Evolutionary conservation across 768 basidiomycete genomes (phyloP).

Genomic region (Leucocoprinus sp.): DNA sequence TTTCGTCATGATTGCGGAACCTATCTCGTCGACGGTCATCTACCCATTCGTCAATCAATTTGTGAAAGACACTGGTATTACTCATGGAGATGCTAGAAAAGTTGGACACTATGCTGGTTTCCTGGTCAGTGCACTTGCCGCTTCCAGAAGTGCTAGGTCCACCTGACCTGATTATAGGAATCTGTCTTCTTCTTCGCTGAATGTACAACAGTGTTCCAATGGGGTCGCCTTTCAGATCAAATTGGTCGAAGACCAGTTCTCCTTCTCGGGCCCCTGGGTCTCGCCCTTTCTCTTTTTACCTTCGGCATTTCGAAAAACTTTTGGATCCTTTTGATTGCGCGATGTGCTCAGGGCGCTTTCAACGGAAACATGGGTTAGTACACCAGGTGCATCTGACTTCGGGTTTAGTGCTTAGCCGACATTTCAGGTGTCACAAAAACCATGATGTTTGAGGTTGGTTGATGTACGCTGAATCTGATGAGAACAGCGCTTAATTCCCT

Average conservation of each 20-base stretch:
- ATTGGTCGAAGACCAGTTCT: constrained; percentile 28
- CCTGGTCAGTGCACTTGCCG: constrained; percentile 21
- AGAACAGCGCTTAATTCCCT: neutral
- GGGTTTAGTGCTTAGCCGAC: no score
- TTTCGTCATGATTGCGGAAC: constrained; percentile 27
- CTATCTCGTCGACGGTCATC: constrained; percentile 29
- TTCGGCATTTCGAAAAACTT: constrained; percentile 28
- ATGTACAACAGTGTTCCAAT: constrained; percentile 25
- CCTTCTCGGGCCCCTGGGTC: constrained; percentile 25
- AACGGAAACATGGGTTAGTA: constrained; percentile 25
- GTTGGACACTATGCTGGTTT: constrained; percentile 35
- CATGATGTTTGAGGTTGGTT: constrained; percentile 26
- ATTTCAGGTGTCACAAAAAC: constrained; percentile 26
- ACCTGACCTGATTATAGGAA: constrained; percentile 17
- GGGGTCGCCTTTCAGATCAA: constrained; percentile 27
- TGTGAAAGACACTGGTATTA: constrained; percentile 27
- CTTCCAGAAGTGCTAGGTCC: neutral
- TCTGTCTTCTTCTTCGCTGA: constrained; percentile 28
- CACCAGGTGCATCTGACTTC: neutral
- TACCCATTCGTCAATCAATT: constrained; percentile 33
- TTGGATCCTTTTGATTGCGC: constrained; percentile 18
- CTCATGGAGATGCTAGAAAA: constrained; percentile 27
- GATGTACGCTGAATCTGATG: neutral
- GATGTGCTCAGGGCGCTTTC: constrained; percentile 22
- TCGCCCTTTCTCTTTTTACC: constrained; percentile 21